Evolutionary conservation across 78 protist species (phyloP).

Genomic region (Cyanophora paradoxa): DNA sequence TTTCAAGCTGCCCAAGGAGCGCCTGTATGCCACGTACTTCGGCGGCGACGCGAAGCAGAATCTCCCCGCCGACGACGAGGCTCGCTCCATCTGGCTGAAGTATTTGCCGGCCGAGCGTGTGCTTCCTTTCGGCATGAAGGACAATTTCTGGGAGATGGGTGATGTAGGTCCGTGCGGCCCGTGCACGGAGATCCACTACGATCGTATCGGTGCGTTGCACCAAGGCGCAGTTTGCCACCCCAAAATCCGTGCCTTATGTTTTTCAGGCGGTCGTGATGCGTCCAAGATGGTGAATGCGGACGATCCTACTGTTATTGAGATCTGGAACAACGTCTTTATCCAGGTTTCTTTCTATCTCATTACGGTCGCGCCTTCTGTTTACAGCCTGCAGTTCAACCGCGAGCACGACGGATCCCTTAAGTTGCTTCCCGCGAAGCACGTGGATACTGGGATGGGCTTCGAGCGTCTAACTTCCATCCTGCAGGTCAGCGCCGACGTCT

Average conservation of each 20-base stretch:
- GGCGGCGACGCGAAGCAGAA: conserved; percentile 75
- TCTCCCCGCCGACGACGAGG: conserved; percentile 76
- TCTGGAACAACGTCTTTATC: conserved; percentile 97
- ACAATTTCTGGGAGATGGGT: conserved; percentile 96
- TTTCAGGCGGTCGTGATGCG: conserved; percentile 25
- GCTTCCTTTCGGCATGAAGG: conserved; percentile 80
- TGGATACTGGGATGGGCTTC: conserved; percentile 94
- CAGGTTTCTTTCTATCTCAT: too few relatives aligned
- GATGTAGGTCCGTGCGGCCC: conserved; percentile 93
- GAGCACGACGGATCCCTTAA: conserved; percentile 56
- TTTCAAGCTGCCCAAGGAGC: background rate
- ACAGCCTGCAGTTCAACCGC: conserved; percentile 79
- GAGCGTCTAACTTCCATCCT: conserved; percentile 80
- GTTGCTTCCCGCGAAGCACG: conserved; percentile 79
- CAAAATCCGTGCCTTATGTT: too few relatives aligned
- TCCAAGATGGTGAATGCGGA: conserved; percentile 66
- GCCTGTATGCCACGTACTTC: conserved; percentile 89
- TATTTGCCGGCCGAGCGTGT: conserved; percentile 80
- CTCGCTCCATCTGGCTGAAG: conserved; percentile 80
- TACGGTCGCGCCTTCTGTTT: too few relatives aligned
- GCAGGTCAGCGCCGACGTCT: background rate
- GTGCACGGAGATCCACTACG: conserved; percentile 96
- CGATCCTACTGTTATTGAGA: conserved; percentile 92
- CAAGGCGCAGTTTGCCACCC: too few relatives aligned
- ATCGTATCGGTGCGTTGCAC: conserved; percentile 92